Conservation (phyloP, 768 basidiomycete species). For the Podaxis rugospora region DNA sequence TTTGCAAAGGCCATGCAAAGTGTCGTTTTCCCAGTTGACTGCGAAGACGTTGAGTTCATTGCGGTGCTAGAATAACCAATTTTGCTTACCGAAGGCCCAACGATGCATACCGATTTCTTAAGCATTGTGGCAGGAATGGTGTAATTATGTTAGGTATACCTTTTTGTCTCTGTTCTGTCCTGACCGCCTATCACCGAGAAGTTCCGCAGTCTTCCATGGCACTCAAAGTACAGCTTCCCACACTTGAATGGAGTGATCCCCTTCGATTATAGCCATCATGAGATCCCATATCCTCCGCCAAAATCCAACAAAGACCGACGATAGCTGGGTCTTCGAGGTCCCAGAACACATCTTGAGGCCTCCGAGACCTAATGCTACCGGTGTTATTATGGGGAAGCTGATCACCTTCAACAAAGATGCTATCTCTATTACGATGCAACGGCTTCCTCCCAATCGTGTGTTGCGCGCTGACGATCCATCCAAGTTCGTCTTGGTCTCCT, state of each 20-base stretch:
- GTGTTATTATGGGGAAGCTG: slow-evolving; percentile 36
- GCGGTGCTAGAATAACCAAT: background rate
- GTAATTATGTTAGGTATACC: background rate
- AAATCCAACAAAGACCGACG: slow-evolving; percentile 43
- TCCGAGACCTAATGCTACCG: slow-evolving; percentile 18
- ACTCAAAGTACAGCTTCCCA: slow-evolving; percentile 4
- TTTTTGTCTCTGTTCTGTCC: background rate
- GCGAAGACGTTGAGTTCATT: background rate
- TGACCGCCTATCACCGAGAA: slow-evolving; percentile 3
- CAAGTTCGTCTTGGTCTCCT: slow-evolving; percentile 46
- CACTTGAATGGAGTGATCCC: background rate
- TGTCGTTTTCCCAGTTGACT: slow-evolving; percentile 70
- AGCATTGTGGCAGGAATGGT: background rate
- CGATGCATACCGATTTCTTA: slow-evolving; percentile 35
- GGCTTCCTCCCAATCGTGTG: slow-evolving; percentile 56
- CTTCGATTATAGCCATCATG: slow-evolving; percentile 25
- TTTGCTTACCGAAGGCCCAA: slow-evolving; percentile 47
- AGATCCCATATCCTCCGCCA: slow-evolving; percentile 30
- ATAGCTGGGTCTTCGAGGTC: slow-evolving; percentile 45
- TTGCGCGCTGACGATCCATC: slow-evolving; percentile 50
- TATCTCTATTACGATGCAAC: slow-evolving; percentile 45
- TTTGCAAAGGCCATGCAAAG: slow-evolving; percentile 49
- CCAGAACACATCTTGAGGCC: slow-evolving; percentile 22
- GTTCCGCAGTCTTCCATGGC: slow-evolving; percentile 7
- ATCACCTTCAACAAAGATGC: slow-evolving; percentile 45